These are phyloP conservation scores for Debaryomyces coudertii DNA, from an alignment of 1,139 yeast species.

Conservation along the genomic window DNA sequence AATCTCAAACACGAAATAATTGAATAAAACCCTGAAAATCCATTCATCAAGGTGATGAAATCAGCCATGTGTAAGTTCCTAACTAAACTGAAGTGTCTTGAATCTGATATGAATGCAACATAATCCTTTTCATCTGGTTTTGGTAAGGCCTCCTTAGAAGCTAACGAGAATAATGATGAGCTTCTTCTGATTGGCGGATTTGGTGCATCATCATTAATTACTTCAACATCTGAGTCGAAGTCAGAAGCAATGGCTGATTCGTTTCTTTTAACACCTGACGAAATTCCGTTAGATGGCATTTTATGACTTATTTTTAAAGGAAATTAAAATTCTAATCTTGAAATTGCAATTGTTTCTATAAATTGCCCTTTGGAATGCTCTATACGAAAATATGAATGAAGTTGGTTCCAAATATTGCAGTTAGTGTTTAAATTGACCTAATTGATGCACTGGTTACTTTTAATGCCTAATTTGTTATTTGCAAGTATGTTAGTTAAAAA, in stretches of 20 bases:
- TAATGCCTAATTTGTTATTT: background rate
- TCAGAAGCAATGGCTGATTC: conserved; percentile 46
- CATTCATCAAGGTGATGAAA: conserved; percentile 89
- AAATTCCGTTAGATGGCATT: conserved; percentile 14
- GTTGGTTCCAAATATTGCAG: background rate
- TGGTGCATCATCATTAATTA: conserved; percentile 22
- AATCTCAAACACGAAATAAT: conserved; percentile 84
- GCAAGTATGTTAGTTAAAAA: background rate
- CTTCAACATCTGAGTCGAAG: conserved; percentile 38
- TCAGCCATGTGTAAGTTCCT: conserved; percentile 93
- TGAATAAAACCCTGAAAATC: conserved; percentile 87
- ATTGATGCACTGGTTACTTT: background rate
- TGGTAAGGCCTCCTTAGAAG: conserved; percentile 46
- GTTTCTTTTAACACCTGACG: conserved; percentile 15
- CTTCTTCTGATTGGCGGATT: conserved; percentile 44
- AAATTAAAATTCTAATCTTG: conserved; percentile 18
- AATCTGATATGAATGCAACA: conserved; percentile 74
- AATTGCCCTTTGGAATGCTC: background rate
- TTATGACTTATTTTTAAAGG: background rate
- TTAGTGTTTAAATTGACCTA: background rate
- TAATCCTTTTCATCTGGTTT: conserved; percentile 78
- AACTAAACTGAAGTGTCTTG: conserved; percentile 74
- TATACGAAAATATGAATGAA: background rate
- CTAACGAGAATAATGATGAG: conserved; percentile 45
- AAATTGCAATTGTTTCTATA: background rate